Percentiles rank a stretch among this genome's conserved stretches.
Evolutionary conservation across 768 basidiomycete genomes (phyloP).

Genomic region (Trametes meyenii): DNA sequence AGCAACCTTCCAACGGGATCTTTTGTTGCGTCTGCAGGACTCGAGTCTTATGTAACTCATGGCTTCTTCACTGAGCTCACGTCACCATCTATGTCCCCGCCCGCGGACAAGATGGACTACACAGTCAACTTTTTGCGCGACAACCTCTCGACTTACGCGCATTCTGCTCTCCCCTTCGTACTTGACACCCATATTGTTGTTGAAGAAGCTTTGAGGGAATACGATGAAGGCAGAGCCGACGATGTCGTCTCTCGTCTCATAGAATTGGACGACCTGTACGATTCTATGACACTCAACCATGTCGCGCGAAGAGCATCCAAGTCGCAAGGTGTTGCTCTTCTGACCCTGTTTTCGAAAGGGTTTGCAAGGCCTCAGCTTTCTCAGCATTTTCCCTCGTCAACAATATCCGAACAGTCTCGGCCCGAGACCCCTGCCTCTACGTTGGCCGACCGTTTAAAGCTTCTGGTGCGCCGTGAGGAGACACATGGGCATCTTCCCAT

Average conservation of each 20-base stretch:
- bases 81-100: conserved; percentile 34
- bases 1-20: conserved; percentile 96
- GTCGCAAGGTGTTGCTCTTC: conserved; percentile 89
- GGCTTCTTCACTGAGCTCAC: conserved; percentile 53
- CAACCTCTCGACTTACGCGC: conserved; percentile 78
- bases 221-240: neutral
- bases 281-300: conserved; percentile 88
- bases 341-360: conserved; percentile 85
- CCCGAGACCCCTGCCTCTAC: conserved; percentile 27
- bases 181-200: conserved; percentile 63
- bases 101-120: conserved; percentile 33
- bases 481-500: conserved; percentile 83
- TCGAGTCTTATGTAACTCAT: conserved; percentile 89
- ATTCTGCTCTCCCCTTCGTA: conserved; percentile 77
- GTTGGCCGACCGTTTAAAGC: conserved; percentile 72
- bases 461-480: conserved; percentile 62
- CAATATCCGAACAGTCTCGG: conserved; percentile 25
- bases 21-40: conserved; percentile 91
- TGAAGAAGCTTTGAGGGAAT: conserved; percentile 12
- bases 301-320: conserved; percentile 85
- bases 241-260: conserved; percentile 37
- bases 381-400: conserved; percentile 1
- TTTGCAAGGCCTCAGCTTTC: conserved; percentile 59
- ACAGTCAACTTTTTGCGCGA: conserved; percentile 67
- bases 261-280: conserved; percentile 75